Evolutionary conservation across 345 rosid genomes (phyloP).

Genomic region (Chamaenerion angustifolium): DNA sequence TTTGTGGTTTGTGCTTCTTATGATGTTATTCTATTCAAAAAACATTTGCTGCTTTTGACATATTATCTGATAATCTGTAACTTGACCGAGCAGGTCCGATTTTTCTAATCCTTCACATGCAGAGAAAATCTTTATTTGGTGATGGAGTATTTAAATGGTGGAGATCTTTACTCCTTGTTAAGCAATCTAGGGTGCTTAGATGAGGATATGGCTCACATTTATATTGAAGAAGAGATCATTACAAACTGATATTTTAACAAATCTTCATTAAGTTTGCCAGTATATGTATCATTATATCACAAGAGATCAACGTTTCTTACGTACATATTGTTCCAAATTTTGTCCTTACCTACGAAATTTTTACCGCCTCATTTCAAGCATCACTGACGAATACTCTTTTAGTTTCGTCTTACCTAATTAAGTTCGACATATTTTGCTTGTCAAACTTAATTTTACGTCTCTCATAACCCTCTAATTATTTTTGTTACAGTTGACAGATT

Average conservation of each 20-base stretch:
- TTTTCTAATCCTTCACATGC: slow-evolving; percentile 97
- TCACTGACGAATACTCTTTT: too few species aligned
- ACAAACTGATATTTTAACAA: slow-evolving; percentile 7
- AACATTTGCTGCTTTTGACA: slow-evolving; percentile 3
- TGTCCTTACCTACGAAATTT: too few species aligned
- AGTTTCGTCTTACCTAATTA: background rate
- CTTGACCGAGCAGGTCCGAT: slow-evolving; percentile 66
- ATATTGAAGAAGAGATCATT: slow-evolving; percentile 89
- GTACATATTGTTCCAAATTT: too few species aligned
- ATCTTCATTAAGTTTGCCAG: background rate
- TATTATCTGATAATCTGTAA: slow-evolving; percentile 11
- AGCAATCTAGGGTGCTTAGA: slow-evolving; percentile 88
- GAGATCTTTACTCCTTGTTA: slow-evolving; percentile 86
- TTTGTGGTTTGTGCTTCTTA: slow-evolving; percentile 64
- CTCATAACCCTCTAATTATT: slow-evolving; percentile 15
- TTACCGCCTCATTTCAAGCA: too few species aligned
- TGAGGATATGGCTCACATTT: slow-evolving; percentile 81
- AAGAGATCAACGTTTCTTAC: too few species aligned
- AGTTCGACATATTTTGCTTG: too few species aligned
- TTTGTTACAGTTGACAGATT: slow-evolving; percentile 66
- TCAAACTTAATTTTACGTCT: background rate
- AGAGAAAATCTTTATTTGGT: slow-evolving; percentile 93
- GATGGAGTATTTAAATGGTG: slow-evolving; percentile 96
- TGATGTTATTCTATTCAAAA: slow-evolving; percentile 5
- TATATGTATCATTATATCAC: too few species aligned